Conservation (phyloP, 208 protist species). For the Acanthamoeba sp. region DNA sequence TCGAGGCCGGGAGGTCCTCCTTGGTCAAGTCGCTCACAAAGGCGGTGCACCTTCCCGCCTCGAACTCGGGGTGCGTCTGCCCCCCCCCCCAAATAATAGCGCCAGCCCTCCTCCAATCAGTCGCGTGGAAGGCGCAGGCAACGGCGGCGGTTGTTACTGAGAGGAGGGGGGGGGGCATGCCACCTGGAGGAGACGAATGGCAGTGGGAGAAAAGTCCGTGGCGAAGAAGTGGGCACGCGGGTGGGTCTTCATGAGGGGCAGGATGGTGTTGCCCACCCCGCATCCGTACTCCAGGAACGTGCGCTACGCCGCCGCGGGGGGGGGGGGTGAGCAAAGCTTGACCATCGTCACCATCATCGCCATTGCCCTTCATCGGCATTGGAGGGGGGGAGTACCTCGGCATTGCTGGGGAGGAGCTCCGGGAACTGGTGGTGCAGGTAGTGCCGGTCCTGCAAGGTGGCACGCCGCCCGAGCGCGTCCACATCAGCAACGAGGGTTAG, state of each 20-base stretch:
- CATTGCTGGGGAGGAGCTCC: background rate
- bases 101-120: too few species aligned
- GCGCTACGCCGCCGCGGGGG: background rate
- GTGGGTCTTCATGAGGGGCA: slow-evolving; percentile 52
- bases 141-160: too few species aligned
- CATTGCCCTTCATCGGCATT: background rate
- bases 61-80: slow-evolving; percentile 11
- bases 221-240: slow-evolving; percentile 35
- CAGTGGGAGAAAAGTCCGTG: slow-evolving; percentile 36
- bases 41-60: slow-evolving; percentile 28
- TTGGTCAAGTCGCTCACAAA: slow-evolving; percentile 68
- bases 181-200: slow-evolving; percentile 21
- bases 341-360: background rate
- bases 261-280: slow-evolving; percentile 39
- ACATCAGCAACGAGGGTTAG: background rate
- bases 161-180: too few species aligned
- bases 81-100: background rate
- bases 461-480: too few species aligned
- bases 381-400: background rate
- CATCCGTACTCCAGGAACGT: slow-evolving; percentile 52
- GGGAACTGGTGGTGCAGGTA: slow-evolving; percentile 64
- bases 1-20: background rate
- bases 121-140: too few species aligned
- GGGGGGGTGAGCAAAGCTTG: background rate
- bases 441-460: slow-evolving; percentile 7